Base-by-base conservation (phyloP, 2,329 filamentous ascomycete genomes). In the Neophaeococcomyces aloes region DNA sequence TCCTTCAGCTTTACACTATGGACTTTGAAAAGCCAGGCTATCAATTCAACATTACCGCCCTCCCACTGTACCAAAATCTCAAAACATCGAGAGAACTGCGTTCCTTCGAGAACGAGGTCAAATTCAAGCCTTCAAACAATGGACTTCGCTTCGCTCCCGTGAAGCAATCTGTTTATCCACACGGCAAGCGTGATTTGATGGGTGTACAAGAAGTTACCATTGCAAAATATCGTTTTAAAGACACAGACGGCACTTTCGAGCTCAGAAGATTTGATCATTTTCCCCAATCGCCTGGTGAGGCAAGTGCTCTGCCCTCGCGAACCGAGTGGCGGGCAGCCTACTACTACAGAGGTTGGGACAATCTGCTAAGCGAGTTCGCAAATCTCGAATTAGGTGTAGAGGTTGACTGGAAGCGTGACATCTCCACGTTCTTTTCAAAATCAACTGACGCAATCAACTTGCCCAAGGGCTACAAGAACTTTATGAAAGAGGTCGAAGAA, bases 201-300 rank as follows among this genome's bases (percentile, higher is more conserved):
- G 27, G 13, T 17, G 43, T 66, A 30, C 53, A 63, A 6, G 65
- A 68, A 42, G 64, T 68, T 36, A 56, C 62, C 1, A 57, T 62
- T 0, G 48, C 67, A 21, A 57, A 57, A n/a, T 66, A 64, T 39
- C 53, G 52, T 2, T 52, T 69, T 31, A 65, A 61, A 42, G 56
- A 57, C 5, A 67, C 65, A 1, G 58, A 61, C 2, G 65, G 65
- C 42, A 56, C 62, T 7, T 56, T 69, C n/a, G 66, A 68, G 45
- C 54, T 69, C 27, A 59, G 63, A 7, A 61, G 65, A 4, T 67
- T 65, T 42, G 66, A 69, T 42, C 46, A 43, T 11, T 56, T 47
- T 39, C 46, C 47, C 4, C 48, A 47, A 10, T 47, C 49, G 31
- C 33, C 18, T 17, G 48, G 21, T 30, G 31, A 31, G 17, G 29